Base-by-base conservation (phyloP, 345 rosid species). In the Salix brachista region DNA sequence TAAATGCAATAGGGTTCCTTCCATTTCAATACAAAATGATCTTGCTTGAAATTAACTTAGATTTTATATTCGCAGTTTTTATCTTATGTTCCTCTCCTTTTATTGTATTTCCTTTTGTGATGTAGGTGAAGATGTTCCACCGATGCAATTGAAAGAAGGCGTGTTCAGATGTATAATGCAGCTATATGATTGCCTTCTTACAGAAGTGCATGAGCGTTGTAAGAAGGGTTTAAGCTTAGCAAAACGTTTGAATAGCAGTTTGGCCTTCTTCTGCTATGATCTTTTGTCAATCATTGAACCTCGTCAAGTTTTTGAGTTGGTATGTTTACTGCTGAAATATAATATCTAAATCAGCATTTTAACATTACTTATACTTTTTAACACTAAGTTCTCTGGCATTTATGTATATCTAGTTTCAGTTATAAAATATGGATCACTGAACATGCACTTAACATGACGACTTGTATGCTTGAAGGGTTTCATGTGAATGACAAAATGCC, bases 261-360 rank as follows among this genome's bases (percentile, higher is more conserved):
- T 96, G 91, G 99, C 95, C 82, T 96, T 96, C 84, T 92, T 96
- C 84, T 96, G 99, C 70, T 96, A 93, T 84, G 99, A 96, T 89
- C 97, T 96, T 70, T 83, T 96, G 78, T 93, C 94, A 50, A 87
- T 92, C 79, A 87, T 93, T 83, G 99, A 96, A 85, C 98, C 99
- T 68, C 92, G 96, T 76, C 99, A 93, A 87, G 98, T 93, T 77
- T 96, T 93, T 85, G 99, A 96, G 80, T 77, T 96, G 93, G 98
- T 96, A 91, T 37, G 94, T 74, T 81, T 23, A 48, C 18, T 23
- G 13, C 25, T 62, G 17, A 48, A 48, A 19, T 19, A n/a, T 48
- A 16, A 7, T 37, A 56, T 9, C 34, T 50, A 41, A 18, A 61
- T 39, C 48, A 34, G 26, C 58, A 6, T 23, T 13, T 11, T 30